Evolutionary conservation across 495 filamentous ascomycete genomes (phyloP).

Genomic region (Monascus purpureus): DNA sequence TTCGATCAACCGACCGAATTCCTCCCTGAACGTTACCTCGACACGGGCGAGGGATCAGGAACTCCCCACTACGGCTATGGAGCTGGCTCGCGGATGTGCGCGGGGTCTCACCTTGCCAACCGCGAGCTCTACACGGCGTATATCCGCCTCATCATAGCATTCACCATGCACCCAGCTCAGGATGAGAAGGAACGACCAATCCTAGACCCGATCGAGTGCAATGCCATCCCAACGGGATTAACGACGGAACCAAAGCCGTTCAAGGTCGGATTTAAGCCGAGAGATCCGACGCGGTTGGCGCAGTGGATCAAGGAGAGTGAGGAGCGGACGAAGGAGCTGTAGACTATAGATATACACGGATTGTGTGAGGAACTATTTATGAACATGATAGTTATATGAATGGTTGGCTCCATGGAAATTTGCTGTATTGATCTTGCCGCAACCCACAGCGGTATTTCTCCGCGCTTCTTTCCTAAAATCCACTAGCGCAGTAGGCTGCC

Average conservation of each 20-base stretch:
- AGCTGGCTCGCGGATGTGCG: constrained; percentile 58
- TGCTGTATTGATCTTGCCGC: too few species aligned
- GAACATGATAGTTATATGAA: too few species aligned
- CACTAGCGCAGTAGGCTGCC: too few species aligned
- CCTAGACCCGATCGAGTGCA: constrained; percentile 48
- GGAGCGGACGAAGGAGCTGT: constrained; percentile 36
- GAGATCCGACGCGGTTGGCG: constrained; percentile 29
- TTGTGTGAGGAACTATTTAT: too few species aligned
- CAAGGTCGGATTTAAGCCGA: constrained; percentile 38
- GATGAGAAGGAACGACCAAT: constrained; percentile 34
- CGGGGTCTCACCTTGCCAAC: constrained; percentile 55
- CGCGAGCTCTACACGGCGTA: constrained; percentile 56
- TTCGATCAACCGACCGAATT: constrained; percentile 47
- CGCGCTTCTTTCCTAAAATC: too few species aligned
- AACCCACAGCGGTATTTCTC: too few species aligned
- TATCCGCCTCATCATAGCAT: constrained; percentile 52
- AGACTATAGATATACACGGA: too few species aligned
- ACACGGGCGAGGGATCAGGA: constrained; percentile 37
- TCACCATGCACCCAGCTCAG: constrained; percentile 34
- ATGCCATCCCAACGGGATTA: constrained; percentile 47
- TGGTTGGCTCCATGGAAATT: too few species aligned
- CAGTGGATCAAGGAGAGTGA: constrained; percentile 43
- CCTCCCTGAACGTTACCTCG: constrained; percentile 52
- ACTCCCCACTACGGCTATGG: constrained; percentile 61
- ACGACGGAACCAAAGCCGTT: constrained; percentile 62